Percentiles rank a stretch among this genome's conserved stretches.
Evolutionary conservation across 352 stramenopile species (phyloP).

Genomic region (Aphanomyces astaci): DNA sequence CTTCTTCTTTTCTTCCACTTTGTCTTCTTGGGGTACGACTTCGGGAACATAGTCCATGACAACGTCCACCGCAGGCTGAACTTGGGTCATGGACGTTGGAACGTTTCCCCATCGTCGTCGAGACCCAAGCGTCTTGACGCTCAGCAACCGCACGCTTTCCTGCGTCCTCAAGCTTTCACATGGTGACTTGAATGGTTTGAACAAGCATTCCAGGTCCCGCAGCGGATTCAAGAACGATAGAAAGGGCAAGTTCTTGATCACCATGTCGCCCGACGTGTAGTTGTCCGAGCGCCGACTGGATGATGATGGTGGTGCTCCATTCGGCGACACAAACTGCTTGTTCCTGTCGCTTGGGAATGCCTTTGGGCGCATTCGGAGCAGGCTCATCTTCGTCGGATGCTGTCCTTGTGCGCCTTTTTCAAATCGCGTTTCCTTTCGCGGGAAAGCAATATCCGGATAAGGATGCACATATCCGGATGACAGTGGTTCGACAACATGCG

Average conservation of each 20-base stretch:
- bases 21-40: slow-evolving; percentile 25
- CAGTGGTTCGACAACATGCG: no score
- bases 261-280: slow-evolving; percentile 15
- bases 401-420: not conserved
- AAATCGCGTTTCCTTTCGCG: not conserved
- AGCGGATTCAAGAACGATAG: slow-evolving; percentile 69
- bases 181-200: slow-evolving; percentile 69
- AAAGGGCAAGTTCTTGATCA: slow-evolving; percentile 71
- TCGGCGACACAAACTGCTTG: slow-evolving; percentile 9
- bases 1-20: slow-evolving; percentile 16
- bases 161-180: slow-evolving; percentile 47
- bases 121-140: slow-evolving; percentile 81
- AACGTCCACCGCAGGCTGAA: slow-evolving; percentile 45
- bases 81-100: slow-evolving; percentile 47
- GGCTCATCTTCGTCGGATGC: not conserved
- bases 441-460: slow-evolving; percentile 10
- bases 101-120: slow-evolving; percentile 44
- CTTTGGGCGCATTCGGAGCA: slow-evolving; percentile 6
- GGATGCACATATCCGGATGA: no score
- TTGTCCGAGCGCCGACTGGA: not conserved
- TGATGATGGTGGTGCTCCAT: not conserved
- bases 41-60: slow-evolving; percentile 43
- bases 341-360: not conserved
- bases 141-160: slow-evolving; percentile 68
- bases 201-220: slow-evolving; percentile 44